These are phyloP conservation scores for Dactylellina leptospora DNA, from an alignment of 2,329 filamentous ascomycete species.

Conservation along the genomic window DNA sequence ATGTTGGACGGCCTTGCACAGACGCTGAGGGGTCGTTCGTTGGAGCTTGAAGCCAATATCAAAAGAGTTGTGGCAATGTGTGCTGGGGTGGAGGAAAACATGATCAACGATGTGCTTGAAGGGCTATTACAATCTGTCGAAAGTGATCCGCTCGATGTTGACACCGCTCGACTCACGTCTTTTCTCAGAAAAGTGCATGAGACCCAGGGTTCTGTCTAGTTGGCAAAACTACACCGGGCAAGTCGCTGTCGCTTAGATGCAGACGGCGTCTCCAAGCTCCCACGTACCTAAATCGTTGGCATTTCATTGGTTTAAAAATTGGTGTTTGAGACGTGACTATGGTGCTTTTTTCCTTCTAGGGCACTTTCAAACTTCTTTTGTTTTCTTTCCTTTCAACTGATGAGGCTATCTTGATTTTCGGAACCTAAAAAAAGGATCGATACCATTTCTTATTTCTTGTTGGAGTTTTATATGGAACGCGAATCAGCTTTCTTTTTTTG, in stretches of 20 bases:
- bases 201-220: conserved; percentile 56
- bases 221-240: background rate
- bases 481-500: conserved; percentile 12
- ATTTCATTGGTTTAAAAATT: conserved; percentile 1
- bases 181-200: conserved; percentile 82
- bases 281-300: background rate
- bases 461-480: conserved; percentile 36
- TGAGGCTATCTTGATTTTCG: conserved; percentile 35
- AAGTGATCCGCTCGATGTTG: conserved; percentile 79
- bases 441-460: conserved; percentile 33
- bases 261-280: conserved; percentile 9
- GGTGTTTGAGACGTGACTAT: background rate
- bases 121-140: conserved; percentile 86
- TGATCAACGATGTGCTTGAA: conserved; percentile 82
- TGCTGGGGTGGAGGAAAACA: conserved; percentile 77
- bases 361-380: background rate
- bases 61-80: conserved; percentile 87
- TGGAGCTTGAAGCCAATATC: conserved; percentile 86
- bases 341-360: background rate
- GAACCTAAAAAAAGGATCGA: conserved; percentile 28
- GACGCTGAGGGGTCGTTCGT: conserved; percentile 78
- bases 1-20: conserved; percentile 73
- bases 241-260: conserved; percentile 16
- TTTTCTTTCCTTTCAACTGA: conserved; percentile 14
- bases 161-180: conserved; percentile 78